Evolutionary conservation across 805 yeast species (phyloP).

Genomic region (Saccharomycopsis amapae): DNA sequence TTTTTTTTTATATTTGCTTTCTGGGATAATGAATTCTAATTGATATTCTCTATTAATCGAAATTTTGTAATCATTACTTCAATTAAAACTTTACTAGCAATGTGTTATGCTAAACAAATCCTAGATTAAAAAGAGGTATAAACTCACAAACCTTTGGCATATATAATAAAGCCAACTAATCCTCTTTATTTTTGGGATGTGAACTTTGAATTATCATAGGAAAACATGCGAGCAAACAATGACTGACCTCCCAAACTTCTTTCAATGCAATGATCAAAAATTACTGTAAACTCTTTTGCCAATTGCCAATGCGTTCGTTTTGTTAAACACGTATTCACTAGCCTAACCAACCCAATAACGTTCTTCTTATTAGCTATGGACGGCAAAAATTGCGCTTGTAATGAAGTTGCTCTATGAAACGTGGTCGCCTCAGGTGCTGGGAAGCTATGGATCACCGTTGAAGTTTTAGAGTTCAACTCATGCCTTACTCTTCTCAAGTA

Average conservation of each 20-base stretch:
- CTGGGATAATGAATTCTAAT: too few species aligned
- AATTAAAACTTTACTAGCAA: too few species aligned
- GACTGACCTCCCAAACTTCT: slow-evolving; percentile 39
- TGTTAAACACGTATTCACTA: slow-evolving; percentile 35
- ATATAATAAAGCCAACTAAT: too few species aligned
- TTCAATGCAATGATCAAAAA: slow-evolving; percentile 47
- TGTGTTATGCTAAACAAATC: too few species aligned
- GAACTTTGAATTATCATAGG: too few species aligned
- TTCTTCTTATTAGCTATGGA: slow-evolving; percentile 31
- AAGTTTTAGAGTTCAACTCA: slow-evolving; percentile 30
- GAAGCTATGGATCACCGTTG: slow-evolving; percentile 5
- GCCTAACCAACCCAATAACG: slow-evolving; percentile 47
- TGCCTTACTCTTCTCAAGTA: slow-evolving; percentile 44
- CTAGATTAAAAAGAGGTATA: too few species aligned
- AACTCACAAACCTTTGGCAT: too few species aligned
- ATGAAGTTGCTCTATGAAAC: slow-evolving; percentile 8
- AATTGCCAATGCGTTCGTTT: slow-evolving; percentile 45
- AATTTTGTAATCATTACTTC: too few species aligned
- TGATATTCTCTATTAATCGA: too few species aligned
- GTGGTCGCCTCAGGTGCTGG: slow-evolving; percentile 7
- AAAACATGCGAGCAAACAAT: neutral
- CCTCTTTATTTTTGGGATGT: too few species aligned
- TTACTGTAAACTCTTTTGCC: slow-evolving; percentile 47
- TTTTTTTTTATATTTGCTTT: too few species aligned
- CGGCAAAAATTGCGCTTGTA: slow-evolving; percentile 16